Percentiles rank a stretch among this genome's conserved stretches.
phyloP scores from a whole-genome alignment of 129 eudicot genomes.

The Sambucus nigra region DNA sequence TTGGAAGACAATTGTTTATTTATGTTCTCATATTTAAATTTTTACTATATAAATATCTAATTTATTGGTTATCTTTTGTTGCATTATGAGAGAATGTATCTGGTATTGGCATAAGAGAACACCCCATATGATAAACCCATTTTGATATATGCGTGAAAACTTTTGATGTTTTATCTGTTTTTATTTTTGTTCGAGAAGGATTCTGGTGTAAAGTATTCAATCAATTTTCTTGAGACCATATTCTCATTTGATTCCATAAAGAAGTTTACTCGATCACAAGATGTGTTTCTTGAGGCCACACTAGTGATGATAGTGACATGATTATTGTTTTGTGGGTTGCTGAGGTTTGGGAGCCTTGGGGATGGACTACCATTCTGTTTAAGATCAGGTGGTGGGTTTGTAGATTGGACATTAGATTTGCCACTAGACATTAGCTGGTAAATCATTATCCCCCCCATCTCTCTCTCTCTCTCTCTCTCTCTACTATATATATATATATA shows the following conservation, averaged over 20 bases:
- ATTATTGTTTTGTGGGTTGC: slow-evolving; percentile 44
- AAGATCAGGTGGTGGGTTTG: slow-evolving; percentile 90
- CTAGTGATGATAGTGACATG: slow-evolving; percentile 44
- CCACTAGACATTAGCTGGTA: slow-evolving; percentile 91
- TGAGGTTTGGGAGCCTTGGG: slow-evolving; percentile 52
- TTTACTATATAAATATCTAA: too few relatives aligned
- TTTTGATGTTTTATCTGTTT: too few relatives aligned
- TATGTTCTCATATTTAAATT: too few relatives aligned
- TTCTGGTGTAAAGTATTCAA: slow-evolving; percentile 58
- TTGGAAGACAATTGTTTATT: too few relatives aligned
- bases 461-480: background rate
- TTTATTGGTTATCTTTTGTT: too few relatives aligned
- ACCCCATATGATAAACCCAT: too few relatives aligned
- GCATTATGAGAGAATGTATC: too few relatives aligned
- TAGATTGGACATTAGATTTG: slow-evolving; percentile 64
- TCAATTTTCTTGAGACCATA: slow-evolving; percentile 41
- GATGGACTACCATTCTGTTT: slow-evolving; percentile 64
- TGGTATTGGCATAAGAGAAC: too few relatives aligned
- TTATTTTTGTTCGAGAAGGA: slow-evolving; percentile 17
- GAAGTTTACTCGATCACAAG: slow-evolving; percentile 63
- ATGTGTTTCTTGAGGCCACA: slow-evolving; percentile 71
- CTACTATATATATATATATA: background rate
- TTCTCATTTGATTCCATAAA: slow-evolving; percentile 67
- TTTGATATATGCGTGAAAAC: too few relatives aligned
- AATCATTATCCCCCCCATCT: background rate